Evolutionary conservation across 2,329 filamentous ascomycete genomes (phyloP).

Genomic region (Colletotrichum spaethianum): DNA sequence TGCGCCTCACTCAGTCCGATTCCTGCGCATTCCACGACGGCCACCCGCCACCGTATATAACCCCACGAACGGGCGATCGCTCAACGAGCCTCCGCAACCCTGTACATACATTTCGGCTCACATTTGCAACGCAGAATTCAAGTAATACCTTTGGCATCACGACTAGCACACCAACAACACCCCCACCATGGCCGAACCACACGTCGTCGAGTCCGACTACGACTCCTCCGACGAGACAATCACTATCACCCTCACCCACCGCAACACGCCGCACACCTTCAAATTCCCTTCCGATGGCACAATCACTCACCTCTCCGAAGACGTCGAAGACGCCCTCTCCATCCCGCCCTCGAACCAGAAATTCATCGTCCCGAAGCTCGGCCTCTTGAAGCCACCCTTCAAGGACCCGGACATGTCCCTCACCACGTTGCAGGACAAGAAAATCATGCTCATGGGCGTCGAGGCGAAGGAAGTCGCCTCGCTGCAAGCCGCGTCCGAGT

Average conservation of each 20-base stretch:
- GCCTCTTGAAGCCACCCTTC: constrained; percentile 76
- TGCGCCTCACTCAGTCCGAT: constrained; percentile 33
- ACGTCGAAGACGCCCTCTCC: constrained; percentile 68
- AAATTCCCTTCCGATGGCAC: constrained; percentile 62
- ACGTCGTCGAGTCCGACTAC: constrained; percentile 33
- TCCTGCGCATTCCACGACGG: constrained; percentile 29
- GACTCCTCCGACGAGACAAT: constrained; percentile 49
- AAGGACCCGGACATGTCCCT: constrained; percentile 69
- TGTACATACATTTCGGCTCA: neutral
- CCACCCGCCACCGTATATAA: constrained; percentile 22
- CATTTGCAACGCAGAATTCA: constrained; percentile 10
- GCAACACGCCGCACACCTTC: constrained; percentile 61
- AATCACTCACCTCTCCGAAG: constrained; percentile 71
- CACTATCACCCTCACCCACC: constrained; percentile 62
- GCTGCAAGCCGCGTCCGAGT: constrained; percentile 64
- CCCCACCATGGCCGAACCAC: constrained; percentile 37
- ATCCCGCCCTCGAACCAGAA: constrained; percentile 78
- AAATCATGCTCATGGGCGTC: constrained; percentile 76
- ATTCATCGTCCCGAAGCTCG: constrained; percentile 75
- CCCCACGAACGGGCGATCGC: neutral
- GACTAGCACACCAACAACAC: neutral
- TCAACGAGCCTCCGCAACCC: neutral
- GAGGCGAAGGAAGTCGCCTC: constrained; percentile 72
- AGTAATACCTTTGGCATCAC: neutral
- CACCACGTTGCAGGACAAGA: constrained; percentile 66